phyloP scores from a whole-genome alignment of 2,329 filamentous ascomycete genomes.

The Alternaria sp. region DNA sequence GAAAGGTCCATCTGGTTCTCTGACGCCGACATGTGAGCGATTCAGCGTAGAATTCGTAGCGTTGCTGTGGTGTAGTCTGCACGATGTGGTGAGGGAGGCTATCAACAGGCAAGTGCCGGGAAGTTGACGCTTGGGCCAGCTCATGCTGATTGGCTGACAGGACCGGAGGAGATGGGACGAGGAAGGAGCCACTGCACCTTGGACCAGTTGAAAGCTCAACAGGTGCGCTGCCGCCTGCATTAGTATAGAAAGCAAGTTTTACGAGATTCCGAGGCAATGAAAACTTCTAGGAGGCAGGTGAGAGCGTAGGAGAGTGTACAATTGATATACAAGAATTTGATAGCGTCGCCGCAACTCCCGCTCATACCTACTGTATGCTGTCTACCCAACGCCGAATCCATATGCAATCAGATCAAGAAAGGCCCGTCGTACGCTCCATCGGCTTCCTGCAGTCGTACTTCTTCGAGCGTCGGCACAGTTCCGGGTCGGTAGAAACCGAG shows the following conservation, averaged over 20 bases:
- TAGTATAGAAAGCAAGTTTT: background rate
- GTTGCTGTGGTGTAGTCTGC: background rate
- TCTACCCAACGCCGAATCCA: constrained; percentile 17
- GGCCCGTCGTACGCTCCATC: constrained; percentile 55
- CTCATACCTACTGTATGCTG: constrained; percentile 12
- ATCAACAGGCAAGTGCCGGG: background rate
- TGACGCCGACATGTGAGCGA: background rate
- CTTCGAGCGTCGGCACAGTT: constrained; percentile 51
- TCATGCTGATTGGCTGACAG: constrained; percentile 27
- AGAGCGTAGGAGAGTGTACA: constrained; percentile 14
- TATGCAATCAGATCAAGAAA: constrained; percentile 46
- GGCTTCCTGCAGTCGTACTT: constrained; percentile 50
- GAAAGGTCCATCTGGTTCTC: constrained; percentile 24
- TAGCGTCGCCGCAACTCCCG: constrained; percentile 16
- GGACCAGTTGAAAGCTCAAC: rapidly evolving
- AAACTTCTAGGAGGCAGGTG: background rate
- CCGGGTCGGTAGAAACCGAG: constrained; percentile 71
- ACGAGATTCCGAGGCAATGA: background rate
- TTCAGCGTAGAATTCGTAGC: background rate
- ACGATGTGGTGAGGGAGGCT: background rate
- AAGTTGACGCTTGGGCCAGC: constrained; percentile 21
- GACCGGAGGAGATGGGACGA: background rate
- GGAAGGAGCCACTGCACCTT: background rate
- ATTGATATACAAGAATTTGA: constrained; percentile 22
- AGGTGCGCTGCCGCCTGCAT: background rate